A percentile compares a stretch with the other conserved stretches of the same genome.
These are phyloP conservation scores for Hericium rajendrae DNA, from an alignment of 768 basidiomycete genomes.

Conservation along the genomic window DNA sequence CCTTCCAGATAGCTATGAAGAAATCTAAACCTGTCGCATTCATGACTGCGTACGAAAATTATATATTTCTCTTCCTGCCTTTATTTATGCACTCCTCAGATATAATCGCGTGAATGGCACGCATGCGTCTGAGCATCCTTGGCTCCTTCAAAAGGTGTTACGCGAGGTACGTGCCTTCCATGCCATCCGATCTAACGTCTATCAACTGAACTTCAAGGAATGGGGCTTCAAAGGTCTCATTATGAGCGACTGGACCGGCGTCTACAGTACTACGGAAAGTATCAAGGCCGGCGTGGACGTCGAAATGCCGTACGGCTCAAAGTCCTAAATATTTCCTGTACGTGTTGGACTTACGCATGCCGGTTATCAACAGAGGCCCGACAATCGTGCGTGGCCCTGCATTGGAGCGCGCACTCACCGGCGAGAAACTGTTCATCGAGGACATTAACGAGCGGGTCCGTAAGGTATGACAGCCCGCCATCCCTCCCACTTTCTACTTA, in stretches of 20 bases:
- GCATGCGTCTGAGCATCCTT: conserved; percentile 47
- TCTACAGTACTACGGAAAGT: conserved; percentile 36
- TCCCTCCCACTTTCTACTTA: background rate
- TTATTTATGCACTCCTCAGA: conserved; percentile 16
- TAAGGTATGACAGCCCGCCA: conserved; percentile 7
- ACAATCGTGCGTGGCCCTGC: conserved; percentile 39
- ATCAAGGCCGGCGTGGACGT: conserved; percentile 57
- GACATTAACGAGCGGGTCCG: conserved; percentile 30
- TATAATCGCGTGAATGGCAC: conserved; percentile 55
- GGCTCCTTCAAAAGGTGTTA: conserved; percentile 42
- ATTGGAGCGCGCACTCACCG: conserved; percentile 28
- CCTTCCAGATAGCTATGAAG: conserved; percentile 51
- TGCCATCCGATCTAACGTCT: background rate
- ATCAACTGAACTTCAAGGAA: conserved; percentile 27
- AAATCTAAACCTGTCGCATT: conserved; percentile 46
- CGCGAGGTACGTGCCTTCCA: conserved; percentile 26
- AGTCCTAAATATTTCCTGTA: background rate
- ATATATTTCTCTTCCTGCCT: background rate
- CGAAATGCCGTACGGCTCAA: conserved; percentile 43
- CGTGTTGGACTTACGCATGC: background rate
- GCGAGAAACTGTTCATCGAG: conserved; percentile 32
- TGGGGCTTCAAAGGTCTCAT: conserved; percentile 54
- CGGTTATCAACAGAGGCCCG: conserved; percentile 27
- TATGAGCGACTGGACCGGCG: conserved; percentile 53
- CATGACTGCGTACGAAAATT: conserved; percentile 41